Conservation (phyloP, 441 rosid genomes). For the Gossypium davidsonii region DNA sequence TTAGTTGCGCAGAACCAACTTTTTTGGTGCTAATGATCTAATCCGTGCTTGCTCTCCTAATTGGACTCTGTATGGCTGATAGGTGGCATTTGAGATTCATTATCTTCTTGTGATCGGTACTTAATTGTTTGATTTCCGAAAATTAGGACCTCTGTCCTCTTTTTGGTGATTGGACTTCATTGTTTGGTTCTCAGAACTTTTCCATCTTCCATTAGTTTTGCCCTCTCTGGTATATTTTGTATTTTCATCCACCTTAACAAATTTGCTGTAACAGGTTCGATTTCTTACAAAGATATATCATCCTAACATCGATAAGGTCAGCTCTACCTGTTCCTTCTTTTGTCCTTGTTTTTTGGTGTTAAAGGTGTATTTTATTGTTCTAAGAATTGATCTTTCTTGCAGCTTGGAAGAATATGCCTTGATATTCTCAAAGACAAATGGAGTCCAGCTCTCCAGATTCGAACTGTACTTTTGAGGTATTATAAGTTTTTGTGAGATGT, state of each 20-base stretch:
- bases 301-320: constrained; percentile 76
- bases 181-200: background rate
- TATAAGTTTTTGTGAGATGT: constrained; percentile 10
- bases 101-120: background rate
- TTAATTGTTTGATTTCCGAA: background rate
- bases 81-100: background rate
- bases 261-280: constrained; percentile 60
- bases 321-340: constrained; percentile 10
- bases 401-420: constrained; percentile 98
- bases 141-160: background rate
- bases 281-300: constrained; percentile 96
- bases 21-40: background rate
- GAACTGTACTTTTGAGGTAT: constrained; percentile 97
- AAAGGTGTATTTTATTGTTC: constrained; percentile 3
- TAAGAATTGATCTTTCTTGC: constrained; percentile 16
- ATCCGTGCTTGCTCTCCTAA: background rate
- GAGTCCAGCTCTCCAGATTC: constrained; percentile 98
- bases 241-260: background rate
- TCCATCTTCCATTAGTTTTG: background rate
- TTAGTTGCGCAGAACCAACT: background rate
- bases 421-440: constrained; percentile 98
- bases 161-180: background rate
- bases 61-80: background rate
- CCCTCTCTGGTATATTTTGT: background rate
- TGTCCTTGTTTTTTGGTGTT: background rate